Evolutionary conservation across 2,329 filamentous ascomycete species (phyloP), one percentile per base, ranked within the genome.

Genomic region (Trichoderma cornu-damae): DNA sequence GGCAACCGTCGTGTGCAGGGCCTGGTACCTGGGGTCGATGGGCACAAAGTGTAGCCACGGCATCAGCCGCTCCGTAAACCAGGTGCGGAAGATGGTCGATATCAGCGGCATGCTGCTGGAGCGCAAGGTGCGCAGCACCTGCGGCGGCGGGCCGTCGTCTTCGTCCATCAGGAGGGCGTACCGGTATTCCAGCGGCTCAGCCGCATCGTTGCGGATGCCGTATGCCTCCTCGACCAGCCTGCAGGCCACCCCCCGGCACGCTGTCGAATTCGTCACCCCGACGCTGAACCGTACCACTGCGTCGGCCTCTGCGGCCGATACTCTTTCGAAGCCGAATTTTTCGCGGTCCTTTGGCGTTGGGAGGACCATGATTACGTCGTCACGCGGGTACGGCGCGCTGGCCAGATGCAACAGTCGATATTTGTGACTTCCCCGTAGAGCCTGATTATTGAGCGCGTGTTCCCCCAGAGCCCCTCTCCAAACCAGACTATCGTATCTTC

Each of bases 41-140:
- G 90, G 90, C 1, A 93, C 85, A 64, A 90, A 94, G 68, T 95
- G 89, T 43, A 86, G 74, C 89, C 89, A 95, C 0, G 89, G 82
- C 58, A 79, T 80, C 14, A 94, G 72, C 5, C 90, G 82, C 49
- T 86, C 84, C 59, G 89, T 87, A 70, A 86, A 89, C 90, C 90
- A 95, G 66, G 90, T 84, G 22, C 84, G 80, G 70, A 92, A 93
- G 6, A 93, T 76, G 0, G 84, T 84, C 1, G 83, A 82, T 62
- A 90, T 79, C 67, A 94, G 83, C 0, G 88, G 88, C 4, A 91
- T 77, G 47, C 80, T 85, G 61, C 75, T 75, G 14, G 87, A 89
- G 46, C 81, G 80, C 4, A 94, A 69, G 58, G 86, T 85, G 0
- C 81, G 79, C 8, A 89, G 70, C 62, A 90, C 79, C 16, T 73